Base-by-base conservation (phyloP, 1,139 yeast species). In the Diutina catenulata region DNA sequence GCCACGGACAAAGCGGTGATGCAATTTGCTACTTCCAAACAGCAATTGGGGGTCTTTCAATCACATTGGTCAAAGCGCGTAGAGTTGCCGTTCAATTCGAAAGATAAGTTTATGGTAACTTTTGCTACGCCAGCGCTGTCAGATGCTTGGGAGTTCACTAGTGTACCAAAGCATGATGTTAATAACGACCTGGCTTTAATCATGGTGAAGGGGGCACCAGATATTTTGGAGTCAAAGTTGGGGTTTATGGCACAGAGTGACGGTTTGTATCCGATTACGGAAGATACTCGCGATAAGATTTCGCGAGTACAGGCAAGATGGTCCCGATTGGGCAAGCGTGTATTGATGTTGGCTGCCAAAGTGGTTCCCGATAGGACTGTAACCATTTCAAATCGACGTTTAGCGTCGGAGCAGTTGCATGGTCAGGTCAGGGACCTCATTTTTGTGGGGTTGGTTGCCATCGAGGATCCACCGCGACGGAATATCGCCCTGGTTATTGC, bases 151-250 rank as follows among this genome's bases (percentile, higher is more conserved):
- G 28, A 37, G 14, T 45, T 43, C 5, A 38, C 45, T 24, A 49
- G 49, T 2, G 41, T 45, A 28, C 31, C 32, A 10, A 39, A 40
- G 6, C 41, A 46, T 11, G 48, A 50, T 21, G 52, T 18, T 8
- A 15, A 24, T n/a, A 13, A 25, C 5, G 19, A 45, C 40, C 23
- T 19, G 23, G 19, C 23, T 20, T 47, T 54, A 3, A 45, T 67
- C 39, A 52, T 64, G 26, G 54, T 68, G 37, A 70, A 70, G 48
- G 74, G 75, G 37, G 76, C 76, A 1, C 75, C 76, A 2, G 76
- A 70, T 48, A 59, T 67, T 33, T 51, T 70, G 28, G 41, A 68
- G 36, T 48, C 55, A 8, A 56, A 54, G 35, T 64, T 72, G 43
- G 41, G 55, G 10, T 45, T 42, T 16, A 46, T 49, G 22, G 42